Evolutionary conservation across 2,329 filamentous ascomycete species (phyloP).

Genomic region (Alternaria brassicae): DNA sequence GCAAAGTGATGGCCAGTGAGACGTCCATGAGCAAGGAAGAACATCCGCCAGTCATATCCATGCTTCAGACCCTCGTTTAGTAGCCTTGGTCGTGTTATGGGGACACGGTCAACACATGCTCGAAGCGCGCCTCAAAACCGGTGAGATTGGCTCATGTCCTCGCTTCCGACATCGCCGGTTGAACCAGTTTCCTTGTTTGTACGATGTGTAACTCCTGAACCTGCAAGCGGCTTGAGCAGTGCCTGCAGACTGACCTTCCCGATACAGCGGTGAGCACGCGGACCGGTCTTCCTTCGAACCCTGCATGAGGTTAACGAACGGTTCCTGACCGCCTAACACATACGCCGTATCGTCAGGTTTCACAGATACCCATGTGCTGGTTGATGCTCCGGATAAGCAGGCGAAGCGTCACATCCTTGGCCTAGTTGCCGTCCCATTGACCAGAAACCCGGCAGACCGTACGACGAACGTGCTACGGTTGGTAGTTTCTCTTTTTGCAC

Average conservation of each 20-base stretch:
- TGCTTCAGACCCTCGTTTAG: neutral
- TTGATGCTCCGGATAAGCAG: neutral
- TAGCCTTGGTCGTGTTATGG: neutral
- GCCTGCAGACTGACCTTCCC: neutral
- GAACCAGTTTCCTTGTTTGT: neutral
- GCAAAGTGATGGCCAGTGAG: neutral
- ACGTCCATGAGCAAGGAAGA: neutral
- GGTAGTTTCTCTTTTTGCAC: neutral
- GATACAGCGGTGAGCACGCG: neutral
- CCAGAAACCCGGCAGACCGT: neutral
- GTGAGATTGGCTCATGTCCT: neutral
- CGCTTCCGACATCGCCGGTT: neutral
- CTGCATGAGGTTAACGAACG: neutral
- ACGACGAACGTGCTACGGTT: neutral
- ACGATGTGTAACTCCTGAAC: neutral
- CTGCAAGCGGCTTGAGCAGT: neutral
- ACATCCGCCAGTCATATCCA: neutral
- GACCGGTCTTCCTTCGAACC: neutral
- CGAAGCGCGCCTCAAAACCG: neutral
- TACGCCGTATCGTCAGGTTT: neutral
- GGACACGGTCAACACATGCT: neutral
- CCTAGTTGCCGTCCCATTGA: neutral
- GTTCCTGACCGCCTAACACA: neutral
- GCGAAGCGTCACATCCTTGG: neutral
- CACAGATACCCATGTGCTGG: neutral